These are phyloP conservation scores for Fusarium marasasianum DNA, from an alignment of 2,329 filamentous ascomycete species.

Conservation along the genomic window DNA sequence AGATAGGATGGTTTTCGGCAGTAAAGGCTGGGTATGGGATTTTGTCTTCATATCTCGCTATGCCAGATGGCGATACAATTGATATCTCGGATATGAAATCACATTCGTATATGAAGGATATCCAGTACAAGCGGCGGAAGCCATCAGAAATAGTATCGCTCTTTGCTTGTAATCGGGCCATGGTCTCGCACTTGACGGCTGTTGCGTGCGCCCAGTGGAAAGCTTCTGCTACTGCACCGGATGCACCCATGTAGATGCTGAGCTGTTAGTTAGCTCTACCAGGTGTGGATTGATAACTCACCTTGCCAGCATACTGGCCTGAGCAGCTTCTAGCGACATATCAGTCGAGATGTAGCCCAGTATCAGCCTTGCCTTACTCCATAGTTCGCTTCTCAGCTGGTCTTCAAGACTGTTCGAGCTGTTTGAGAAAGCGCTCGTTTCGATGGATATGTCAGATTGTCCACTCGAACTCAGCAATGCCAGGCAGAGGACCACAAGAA, in stretches of 20 bases:
- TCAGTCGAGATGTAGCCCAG: constrained; percentile 34
- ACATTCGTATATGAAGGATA: constrained; percentile 45
- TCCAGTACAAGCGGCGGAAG: constrained; percentile 43
- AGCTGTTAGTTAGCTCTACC: not conserved
- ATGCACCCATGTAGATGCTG: constrained; percentile 41
- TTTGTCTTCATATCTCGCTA: constrained; percentile 43
- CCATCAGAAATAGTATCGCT: constrained; percentile 19
- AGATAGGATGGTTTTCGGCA: accelerated
- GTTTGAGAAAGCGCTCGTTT: not conserved
- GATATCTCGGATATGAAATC: constrained; percentile 46
- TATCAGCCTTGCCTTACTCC: constrained; percentile 39
- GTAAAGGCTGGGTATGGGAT: constrained; percentile 18
- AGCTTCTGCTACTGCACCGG: constrained; percentile 35
- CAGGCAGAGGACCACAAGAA: constrained; percentile 15
- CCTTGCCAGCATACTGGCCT: constrained; percentile 45
- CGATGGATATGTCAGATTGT: not conserved
- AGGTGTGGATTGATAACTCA: not conserved
- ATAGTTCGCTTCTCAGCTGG: not conserved
- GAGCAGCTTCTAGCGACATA: constrained; percentile 36
- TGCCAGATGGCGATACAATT: constrained; percentile 41
- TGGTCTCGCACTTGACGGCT: constrained; percentile 42
- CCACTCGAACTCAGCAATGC: not conserved
- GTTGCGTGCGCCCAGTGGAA: constrained; percentile 42
- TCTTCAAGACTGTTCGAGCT: not conserved
- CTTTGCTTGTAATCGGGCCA: constrained; percentile 24